Evolutionary conservation across 2,329 filamentous ascomycete species (phyloP), one percentile per base, ranked within the genome.

Genomic region (Epichloe elymi): DNA sequence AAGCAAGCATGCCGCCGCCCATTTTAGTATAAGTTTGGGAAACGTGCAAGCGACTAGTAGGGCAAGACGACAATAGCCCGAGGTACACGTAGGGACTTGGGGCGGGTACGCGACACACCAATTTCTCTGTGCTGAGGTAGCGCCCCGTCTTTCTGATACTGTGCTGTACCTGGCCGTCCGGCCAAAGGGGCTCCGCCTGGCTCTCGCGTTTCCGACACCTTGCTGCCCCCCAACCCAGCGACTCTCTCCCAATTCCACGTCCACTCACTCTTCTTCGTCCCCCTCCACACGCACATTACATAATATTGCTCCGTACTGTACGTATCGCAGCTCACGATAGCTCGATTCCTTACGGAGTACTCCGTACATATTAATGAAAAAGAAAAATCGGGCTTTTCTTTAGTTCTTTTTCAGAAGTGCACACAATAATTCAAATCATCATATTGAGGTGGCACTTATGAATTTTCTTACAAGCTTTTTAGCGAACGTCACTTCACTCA

Each of bases 31-130:
- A 26, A 26, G 23, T 26, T 26, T 3, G 26, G 26, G 26, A 30
- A 30, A 30, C 26, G 26, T 30, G 26, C 26, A 30, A 30, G 26
- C 26, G 46, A 49, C n/a, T 19, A 19, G 19, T 19, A 40, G 7
- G 15, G n/a, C 41, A 36, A 36, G 20, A 30, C 30, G 30, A 30
- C 30, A 10, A 30, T 8, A 30, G 10, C 10, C 30, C 30, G 30
- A 30, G 30, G 30, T 30, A 65, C 63, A 57, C 56, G 57, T 51
- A 62, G 62, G 54, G 63, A 66, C 62, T 64, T 66, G 47, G 56
- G 59, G 63, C 64, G 63, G 62, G 61, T 65, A 65, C 62, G 60
- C 60, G 59, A 65, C 63, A 63, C 64, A 65, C 64, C 61, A 63
- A 59, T 52, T 53, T 58, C 59, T 62, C 54, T 60, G 57, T 61